Evolutionary conservation across 2,329 filamentous ascomycete species (phyloP), one percentile per base, ranked within the genome.

Genomic region (Whalleya microplaca): DNA sequence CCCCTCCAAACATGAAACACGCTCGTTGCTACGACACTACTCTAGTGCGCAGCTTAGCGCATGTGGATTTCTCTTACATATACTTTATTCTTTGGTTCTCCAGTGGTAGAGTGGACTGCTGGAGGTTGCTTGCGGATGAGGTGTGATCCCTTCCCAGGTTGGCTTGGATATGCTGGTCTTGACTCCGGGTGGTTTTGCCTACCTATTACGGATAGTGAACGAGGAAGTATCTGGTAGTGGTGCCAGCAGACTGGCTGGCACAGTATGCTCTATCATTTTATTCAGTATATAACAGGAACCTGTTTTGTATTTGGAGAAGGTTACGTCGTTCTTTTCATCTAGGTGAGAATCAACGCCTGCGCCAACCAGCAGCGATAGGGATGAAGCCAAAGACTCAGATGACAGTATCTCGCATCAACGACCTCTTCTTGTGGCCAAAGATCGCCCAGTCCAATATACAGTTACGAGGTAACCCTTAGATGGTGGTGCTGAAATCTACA

Each of bases 1-100:
- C 57, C 62, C 56, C 56, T 51, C 48, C 42, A 45, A 55, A 68
- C 62, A 61, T 69, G 67, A 69, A 69, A 69, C 67, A 66, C 66
- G 64, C 65, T 65, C 64, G 62, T 54, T 51, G 53, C 55, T 64
- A 61, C 65, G 55, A 64, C 58, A 56, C 64, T 59, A 63, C 65
- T 52, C 62, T 63, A 56, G 57, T 56, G 50, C 48, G 45, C 55
- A 53, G 45, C 49, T 47, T 55, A 57, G 51, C 45, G 23, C 44
- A 53, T 56, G 19, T 43, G 45, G 32, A 16, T 23, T 32, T 40
- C 27, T 49, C 44, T 21, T 27, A n/a, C n/a, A n/a, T n/a, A n/a
- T n/a, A 43, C 45, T 40, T 23, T 48, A 21, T 37, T 23, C 32
- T 40, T 41, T 49, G 41, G n/a, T 27, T 43, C 45, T 40, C 21